A percentile compares a stretch with the other conserved stretches of the same genome.
These are phyloP conservation scores for Sphaceloma murrayae DNA, from an alignment of 2,329 filamentous ascomycete genomes.

Conservation along the genomic window DNA sequence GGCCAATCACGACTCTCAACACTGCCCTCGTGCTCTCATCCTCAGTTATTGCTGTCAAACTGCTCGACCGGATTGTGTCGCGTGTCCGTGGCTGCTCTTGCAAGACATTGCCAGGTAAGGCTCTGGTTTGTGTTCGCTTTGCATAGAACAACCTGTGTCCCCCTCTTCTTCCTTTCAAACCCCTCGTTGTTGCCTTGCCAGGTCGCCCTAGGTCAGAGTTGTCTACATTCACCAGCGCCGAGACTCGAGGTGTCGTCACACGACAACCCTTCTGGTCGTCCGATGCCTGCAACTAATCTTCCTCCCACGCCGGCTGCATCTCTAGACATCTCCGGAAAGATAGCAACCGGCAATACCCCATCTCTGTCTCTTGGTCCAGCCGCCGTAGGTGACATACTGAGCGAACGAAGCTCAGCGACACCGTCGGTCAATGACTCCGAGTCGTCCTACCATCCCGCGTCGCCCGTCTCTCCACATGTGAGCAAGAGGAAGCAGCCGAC, in stretches of 20 bases:
- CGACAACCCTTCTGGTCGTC: conserved; percentile 1
- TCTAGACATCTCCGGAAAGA: conserved; percentile 65
- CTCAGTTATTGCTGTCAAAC: neutral
- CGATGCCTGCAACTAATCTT: conserved; percentile 56
- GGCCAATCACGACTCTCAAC: conserved; percentile 11
- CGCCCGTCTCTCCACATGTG: conserved; percentile 36
- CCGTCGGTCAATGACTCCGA: conserved; percentile 41
- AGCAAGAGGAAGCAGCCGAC: conserved; percentile 23
- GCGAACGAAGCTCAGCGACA: conserved; percentile 40
- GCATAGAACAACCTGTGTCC: too few species aligned
- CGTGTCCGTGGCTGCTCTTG: conserved; percentile 9
- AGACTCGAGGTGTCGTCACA: conserved; percentile 10
- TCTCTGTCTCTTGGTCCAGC: conserved; percentile 70
- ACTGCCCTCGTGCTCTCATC: conserved; percentile 15
- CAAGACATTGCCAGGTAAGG: conserved; percentile 1
- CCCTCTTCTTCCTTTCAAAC: neutral
- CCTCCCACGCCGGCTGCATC: conserved; percentile 73
- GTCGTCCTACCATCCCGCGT: conserved; percentile 42
- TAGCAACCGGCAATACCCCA: conserved; percentile 50
- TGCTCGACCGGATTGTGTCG: conserved; percentile 12
- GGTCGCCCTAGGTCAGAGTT: too few species aligned
- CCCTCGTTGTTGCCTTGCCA: neutral
- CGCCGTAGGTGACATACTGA: conserved; percentile 43
- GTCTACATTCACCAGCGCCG: neutral
- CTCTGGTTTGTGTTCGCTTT: neutral